Base-by-base conservation (phyloP, 1,284 basidiomycete species). In the Cystobasidiaceae sp. region DNA sequence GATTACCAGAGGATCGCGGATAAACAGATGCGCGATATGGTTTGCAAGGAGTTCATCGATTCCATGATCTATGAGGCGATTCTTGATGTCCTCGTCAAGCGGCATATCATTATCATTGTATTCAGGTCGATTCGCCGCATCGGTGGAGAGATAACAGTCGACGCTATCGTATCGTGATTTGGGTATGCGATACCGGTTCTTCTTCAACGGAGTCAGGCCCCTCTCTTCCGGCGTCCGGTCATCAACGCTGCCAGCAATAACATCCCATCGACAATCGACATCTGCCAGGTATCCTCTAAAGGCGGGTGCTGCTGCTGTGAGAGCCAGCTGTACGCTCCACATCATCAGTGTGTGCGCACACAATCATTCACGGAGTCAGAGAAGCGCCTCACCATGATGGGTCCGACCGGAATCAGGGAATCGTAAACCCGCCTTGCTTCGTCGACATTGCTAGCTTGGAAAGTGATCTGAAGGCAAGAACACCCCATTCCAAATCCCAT, bases 401-500 rank as follows among this genome's bases (percentile, higher is more conserved):
- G 96, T 1, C 90, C 92, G 25, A 98, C 81, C 3, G 96, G 96
- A 21, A 96, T 86, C 49, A 98, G 81, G 25, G 90, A 90, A 76
- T 99, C 96, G 76, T 99, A 98, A 75, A 97, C 84, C 55, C 88
- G 82, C 71, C 92, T 83, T 4, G 96, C 94, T 77, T 98, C 93
- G 44, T 84, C 81, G 28, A 98, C 86, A 77, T 92, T 91, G 78
- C 89, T 94, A 0, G 93, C 89, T 77, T 99, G 96, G 80, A 98
- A 97, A 3, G 96, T 99, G 70, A 98, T 83, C 75, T 99, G 96
- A 55, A 99, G 80, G 78, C 96, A 98, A 75, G 91, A 96, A 74
- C 94, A 97, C 2, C 96, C 96, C 94, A 97, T 98, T 46, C 96
- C 96, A 77, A 99, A 99, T 25, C 93, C 94, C 96, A 97, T 97